Percentiles rank a stretch among this genome's conserved stretches.
Conservation (phyloP, 2,329 filamentous ascomycete genomes). For the Colletotrichum graminicola region DNA sequence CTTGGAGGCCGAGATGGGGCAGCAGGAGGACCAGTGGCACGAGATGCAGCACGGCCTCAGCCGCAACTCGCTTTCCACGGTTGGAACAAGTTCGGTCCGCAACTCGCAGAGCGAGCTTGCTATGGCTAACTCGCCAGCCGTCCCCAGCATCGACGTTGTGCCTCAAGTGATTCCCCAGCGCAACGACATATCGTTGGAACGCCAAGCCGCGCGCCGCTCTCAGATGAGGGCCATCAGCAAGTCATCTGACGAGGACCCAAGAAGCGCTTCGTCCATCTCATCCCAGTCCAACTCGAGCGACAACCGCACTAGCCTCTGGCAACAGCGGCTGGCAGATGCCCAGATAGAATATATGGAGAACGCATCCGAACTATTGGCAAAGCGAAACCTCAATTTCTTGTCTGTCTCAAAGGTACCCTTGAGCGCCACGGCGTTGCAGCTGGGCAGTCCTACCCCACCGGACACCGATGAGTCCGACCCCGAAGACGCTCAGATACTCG, state of each 20-base stretch:
- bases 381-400: conserved; percentile 55
- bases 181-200: conserved; percentile 53
- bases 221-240: conserved; percentile 51
- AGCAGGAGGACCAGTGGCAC: conserved; percentile 71
- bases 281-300: conserved; percentile 46
- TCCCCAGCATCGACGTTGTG: conserved; percentile 37
- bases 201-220: conserved; percentile 54
- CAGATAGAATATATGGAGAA: conserved; percentile 60
- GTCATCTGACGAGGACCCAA: conserved; percentile 46
- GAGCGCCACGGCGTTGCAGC: conserved; percentile 47
- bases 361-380: conserved; percentile 53
- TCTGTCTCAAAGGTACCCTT: conserved; percentile 48
- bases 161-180: conserved; percentile 41
- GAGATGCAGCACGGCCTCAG: conserved; percentile 65
- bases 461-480: conserved; percentile 63
- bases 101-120: conserved; percentile 48
- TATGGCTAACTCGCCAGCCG: background rate
- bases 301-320: conserved; percentile 55
- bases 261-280: conserved; percentile 48
- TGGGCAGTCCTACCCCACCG: conserved; percentile 67
- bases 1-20: conserved; percentile 72
- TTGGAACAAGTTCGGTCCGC: conserved; percentile 51
- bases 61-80: conserved; percentile 64
- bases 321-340: conserved; percentile 59
- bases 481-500: conserved; percentile 46